A percentile compares a stretch with the other conserved stretches of the same genome.
These are phyloP conservation scores for Candida mattraensis DNA, from an alignment of 805 yeast species.

Conservation along the genomic window DNA sequence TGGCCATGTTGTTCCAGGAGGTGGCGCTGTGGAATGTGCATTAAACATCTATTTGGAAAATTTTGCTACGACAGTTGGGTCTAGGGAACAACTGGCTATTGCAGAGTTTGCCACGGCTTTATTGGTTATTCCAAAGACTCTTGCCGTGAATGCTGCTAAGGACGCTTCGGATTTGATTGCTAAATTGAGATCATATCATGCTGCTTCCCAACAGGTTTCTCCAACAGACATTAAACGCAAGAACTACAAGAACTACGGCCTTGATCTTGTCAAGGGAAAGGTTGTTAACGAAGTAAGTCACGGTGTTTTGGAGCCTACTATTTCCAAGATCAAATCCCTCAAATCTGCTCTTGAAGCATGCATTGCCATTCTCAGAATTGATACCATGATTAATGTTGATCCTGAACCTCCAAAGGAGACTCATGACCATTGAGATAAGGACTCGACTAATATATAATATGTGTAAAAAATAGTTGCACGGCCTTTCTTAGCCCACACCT, in stretches of 20 bases:
- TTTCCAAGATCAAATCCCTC: constrained; percentile 87
- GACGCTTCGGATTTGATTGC: constrained; percentile 95
- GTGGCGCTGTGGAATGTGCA: constrained; percentile 99
- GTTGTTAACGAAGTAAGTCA: constrained; percentile 78
- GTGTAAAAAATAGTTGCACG: background rate
- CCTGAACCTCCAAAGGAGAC: constrained; percentile 94
- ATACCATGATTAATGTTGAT: constrained; percentile 95
- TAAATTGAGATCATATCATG: constrained; percentile 92
- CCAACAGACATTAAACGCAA: constrained; percentile 82
- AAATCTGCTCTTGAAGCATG: constrained; percentile 98
- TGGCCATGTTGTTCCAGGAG: constrained; percentile 96
- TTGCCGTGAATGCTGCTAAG: constrained; percentile 97
- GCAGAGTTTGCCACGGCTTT: constrained; percentile 94
- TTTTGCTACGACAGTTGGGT: constrained; percentile 96
- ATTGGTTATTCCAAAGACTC: constrained; percentile 90
- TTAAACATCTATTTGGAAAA: constrained; percentile 91
- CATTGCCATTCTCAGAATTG: constrained; percentile 94
- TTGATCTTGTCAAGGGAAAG: constrained; percentile 88
- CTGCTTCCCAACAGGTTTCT: constrained; percentile 86
- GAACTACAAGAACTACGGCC: constrained; percentile 86
- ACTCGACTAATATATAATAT: too few relatives aligned
- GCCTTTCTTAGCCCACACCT: too few relatives aligned
- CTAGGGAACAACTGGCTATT: constrained; percentile 96
- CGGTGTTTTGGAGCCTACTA: constrained; percentile 95
- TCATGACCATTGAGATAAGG: constrained; percentile 61